Percentiles rank a stretch among this genome's conserved stretches.
phyloP scores from a whole-genome alignment of 768 basidiomycete species.

The Chalciporus pseudorubinellus region DNA sequence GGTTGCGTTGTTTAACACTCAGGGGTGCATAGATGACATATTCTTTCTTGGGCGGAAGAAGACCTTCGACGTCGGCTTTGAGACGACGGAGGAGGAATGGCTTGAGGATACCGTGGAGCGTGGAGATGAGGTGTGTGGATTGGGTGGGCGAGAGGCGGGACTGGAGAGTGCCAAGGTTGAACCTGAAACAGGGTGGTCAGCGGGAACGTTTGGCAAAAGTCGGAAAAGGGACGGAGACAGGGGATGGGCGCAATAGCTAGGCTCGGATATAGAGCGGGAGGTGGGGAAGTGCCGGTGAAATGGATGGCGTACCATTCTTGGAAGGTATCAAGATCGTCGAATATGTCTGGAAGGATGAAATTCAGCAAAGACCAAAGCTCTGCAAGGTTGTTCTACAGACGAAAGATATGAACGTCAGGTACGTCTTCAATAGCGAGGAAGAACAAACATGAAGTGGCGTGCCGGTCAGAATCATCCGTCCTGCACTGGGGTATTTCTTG shows the following conservation, averaged over 20 bases:
- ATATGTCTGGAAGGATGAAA: slow-evolving; percentile 93
- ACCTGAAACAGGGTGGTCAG: slow-evolving; percentile 42
- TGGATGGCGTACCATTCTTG: slow-evolving; percentile 68
- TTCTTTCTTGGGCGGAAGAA: slow-evolving; percentile 88
- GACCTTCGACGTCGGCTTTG: slow-evolving; percentile 80
- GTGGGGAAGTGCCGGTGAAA: background rate
- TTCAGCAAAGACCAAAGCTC: slow-evolving; percentile 96
- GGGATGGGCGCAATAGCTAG: slow-evolving; percentile 20
- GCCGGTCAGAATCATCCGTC: slow-evolving; percentile 91
- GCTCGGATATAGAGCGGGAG: slow-evolving; percentile 1
- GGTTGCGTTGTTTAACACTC: slow-evolving; percentile 74
- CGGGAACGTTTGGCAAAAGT: background rate
- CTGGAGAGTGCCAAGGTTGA: slow-evolving; percentile 67
- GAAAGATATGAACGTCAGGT: background rate
- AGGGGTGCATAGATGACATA: slow-evolving; percentile 93
- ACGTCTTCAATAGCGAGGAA: background rate
- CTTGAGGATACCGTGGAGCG: slow-evolving; percentile 87
- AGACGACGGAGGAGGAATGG: slow-evolving; percentile 92
- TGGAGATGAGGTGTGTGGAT: slow-evolving; percentile 65
- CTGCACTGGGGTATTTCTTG: slow-evolving; percentile 79
- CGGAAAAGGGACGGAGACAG: background rate
- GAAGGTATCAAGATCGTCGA: slow-evolving; percentile 85
- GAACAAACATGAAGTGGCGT: slow-evolving; percentile 86
- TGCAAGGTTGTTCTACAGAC: slow-evolving; percentile 85
- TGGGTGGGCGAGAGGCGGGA: slow-evolving; percentile 54